Conservation (phyloP, 306 rosid genomes). For the Lablab purpureus region DNA sequence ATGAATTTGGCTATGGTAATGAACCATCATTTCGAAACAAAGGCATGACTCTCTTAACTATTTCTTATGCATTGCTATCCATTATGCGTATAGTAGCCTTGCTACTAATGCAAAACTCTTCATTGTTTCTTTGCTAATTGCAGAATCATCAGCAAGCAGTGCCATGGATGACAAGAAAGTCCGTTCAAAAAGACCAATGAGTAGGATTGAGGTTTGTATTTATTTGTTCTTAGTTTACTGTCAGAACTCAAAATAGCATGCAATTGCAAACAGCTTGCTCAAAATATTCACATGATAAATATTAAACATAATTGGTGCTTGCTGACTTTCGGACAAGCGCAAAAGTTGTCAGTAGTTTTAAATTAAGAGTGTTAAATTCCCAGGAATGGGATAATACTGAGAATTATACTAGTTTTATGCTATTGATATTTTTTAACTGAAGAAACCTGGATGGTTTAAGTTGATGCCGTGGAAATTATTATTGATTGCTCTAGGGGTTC, state of each 20-base stretch:
- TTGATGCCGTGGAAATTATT: too few species aligned
- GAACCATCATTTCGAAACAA: constrained; percentile 62
- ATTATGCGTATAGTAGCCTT: constrained; percentile 31
- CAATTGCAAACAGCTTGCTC: constrained; percentile 7
- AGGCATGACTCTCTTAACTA: constrained; percentile 63
- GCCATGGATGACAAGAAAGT: constrained; percentile 72
- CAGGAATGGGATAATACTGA: too few species aligned
- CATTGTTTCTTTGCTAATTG: constrained; percentile 42
- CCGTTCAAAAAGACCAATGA: constrained; percentile 77
- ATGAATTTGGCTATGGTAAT: constrained; percentile 48
- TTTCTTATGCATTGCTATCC: constrained; percentile 25
- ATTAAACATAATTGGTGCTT: neutral
- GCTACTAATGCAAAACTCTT: constrained; percentile 34
- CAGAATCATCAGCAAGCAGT: constrained; percentile 71
- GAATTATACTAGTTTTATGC: too few species aligned
- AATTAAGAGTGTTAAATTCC: too few species aligned
- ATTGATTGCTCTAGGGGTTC: too few species aligned
- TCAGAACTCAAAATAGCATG: constrained; percentile 3
- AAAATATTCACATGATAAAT: neutral
- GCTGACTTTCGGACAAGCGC: too few species aligned
- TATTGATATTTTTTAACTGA: too few species aligned
- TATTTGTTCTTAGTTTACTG: constrained; percentile 30
- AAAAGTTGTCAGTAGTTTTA: too few species aligned
- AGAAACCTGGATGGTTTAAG: too few species aligned
- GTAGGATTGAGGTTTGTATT: constrained; percentile 80